These are phyloP conservation scores for Boletus calvinii DNA, from an alignment of 1,284 basidiomycete genomes.

Conservation along the genomic window DNA sequence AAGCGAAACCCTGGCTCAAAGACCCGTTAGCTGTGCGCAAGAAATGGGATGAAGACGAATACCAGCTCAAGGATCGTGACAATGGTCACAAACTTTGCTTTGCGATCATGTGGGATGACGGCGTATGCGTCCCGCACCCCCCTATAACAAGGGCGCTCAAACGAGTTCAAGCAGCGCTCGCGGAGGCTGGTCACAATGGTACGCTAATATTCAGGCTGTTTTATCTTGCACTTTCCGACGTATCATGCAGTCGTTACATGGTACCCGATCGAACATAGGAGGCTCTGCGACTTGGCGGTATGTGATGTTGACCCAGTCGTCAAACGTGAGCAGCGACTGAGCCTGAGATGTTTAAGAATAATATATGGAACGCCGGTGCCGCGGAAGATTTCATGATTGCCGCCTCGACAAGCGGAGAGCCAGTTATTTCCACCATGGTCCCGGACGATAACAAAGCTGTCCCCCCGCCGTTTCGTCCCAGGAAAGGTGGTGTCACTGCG, in stretches of 20 bases:
- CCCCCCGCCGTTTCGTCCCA: slow-evolving; percentile 21
- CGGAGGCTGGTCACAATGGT: slow-evolving; percentile 69
- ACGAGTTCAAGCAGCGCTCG: slow-evolving; percentile 55
- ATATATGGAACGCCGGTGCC: slow-evolving; percentile 44
- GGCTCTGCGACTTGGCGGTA: slow-evolving; percentile 38
- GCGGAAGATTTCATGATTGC: slow-evolving; percentile 44
- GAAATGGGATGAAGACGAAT: slow-evolving; percentile 62
- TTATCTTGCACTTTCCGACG: slow-evolving; percentile 1
- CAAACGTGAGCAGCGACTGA: neutral
- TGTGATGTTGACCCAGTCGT: slow-evolving; percentile 17
- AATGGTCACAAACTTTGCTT: slow-evolving; percentile 58
- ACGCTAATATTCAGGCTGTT: slow-evolving; percentile 1
- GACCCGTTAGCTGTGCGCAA: slow-evolving; percentile 66
- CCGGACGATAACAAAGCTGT: slow-evolving; percentile 29
- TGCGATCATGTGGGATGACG: slow-evolving; percentile 64
- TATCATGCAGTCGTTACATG: slow-evolving; percentile 35
- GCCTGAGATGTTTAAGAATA: too few species aligned
- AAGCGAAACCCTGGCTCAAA: slow-evolving; percentile 62
- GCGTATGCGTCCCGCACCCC: slow-evolving; percentile 64
- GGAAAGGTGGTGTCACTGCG: slow-evolving; percentile 35
- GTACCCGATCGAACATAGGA: slow-evolving; percentile 44
- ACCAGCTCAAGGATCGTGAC: slow-evolving; percentile 59
- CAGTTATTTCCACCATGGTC: slow-evolving; percentile 49
- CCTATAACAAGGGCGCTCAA: slow-evolving; percentile 66
- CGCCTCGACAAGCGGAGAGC: slow-evolving; percentile 46